A percentile compares a stretch with the other conserved stretches of the same genome.
These are phyloP conservation scores for Arabidopsis thaliana DNA, from an alignment of 345 rosid species.

Conservation along the genomic window DNA sequence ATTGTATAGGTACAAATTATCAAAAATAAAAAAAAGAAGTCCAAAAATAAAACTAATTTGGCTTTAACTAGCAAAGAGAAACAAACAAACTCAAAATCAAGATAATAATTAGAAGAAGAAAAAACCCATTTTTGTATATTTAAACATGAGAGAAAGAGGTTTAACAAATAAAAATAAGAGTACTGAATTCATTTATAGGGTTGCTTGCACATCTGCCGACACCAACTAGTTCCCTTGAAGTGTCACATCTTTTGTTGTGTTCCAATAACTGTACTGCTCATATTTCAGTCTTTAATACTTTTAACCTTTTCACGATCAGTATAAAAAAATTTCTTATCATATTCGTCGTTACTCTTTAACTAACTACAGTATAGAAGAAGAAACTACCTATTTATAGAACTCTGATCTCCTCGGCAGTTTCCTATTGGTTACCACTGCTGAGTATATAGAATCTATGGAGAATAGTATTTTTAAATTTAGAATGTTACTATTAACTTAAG, in stretches of 20 bases:
- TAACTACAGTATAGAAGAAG: conserved; percentile 13
- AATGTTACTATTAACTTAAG: not conserved
- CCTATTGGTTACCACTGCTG: conserved; percentile 29
- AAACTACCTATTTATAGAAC: conserved; percentile 29
- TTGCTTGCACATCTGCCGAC: conserved; percentile 45
- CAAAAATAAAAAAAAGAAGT: not conserved
- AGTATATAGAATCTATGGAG: conserved; percentile 6
- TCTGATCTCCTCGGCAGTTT: conserved; percentile 32
- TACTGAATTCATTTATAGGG: conserved; percentile 2
- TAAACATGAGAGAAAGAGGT: conserved; percentile 5
- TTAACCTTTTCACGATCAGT: conserved; percentile 2
- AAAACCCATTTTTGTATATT: not conserved
- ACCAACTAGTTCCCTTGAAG: conserved; percentile 45
- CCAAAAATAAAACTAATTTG: not conserved
- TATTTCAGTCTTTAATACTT: conserved; percentile 27
- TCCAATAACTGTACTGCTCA: conserved; percentile 40
- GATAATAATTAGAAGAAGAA: not conserved
- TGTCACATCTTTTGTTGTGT: conserved; percentile 44
- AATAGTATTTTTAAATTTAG: not conserved
- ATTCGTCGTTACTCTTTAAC: conserved; percentile 25
- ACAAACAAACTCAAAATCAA: not conserved
- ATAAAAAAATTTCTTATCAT: not conserved
- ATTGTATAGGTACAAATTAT: not conserved
- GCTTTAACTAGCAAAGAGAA: conserved; percentile 3
- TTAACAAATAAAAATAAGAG: conserved; percentile 4